Conservation (phyloP, 805 yeast species). For the Myxozyma neglecta region DNA sequence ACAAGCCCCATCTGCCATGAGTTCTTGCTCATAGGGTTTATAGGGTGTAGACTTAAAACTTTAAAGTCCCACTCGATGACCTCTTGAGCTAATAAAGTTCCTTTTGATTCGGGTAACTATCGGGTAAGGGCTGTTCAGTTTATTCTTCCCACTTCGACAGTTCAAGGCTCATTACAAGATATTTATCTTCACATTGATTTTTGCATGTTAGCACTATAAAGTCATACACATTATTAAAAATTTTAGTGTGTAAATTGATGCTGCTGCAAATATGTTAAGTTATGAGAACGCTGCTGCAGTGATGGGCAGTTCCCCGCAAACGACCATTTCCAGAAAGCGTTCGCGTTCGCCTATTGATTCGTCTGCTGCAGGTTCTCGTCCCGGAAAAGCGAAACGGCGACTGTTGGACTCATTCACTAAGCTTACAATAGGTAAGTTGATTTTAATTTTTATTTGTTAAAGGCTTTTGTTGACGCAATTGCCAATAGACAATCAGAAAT, state of each 20-base stretch:
- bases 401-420: constrained; percentile 26
- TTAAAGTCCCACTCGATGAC: neutral
- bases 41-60: too few species aligned
- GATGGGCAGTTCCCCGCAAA: neutral
- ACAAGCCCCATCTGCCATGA: too few species aligned
- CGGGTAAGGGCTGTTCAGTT: constrained; percentile 4
- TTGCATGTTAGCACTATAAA: neutral
- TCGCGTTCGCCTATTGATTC: constrained; percentile 7
- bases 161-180: neutral
- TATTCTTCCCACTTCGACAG: constrained; percentile 14
- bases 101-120: neutral
- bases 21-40: too few species aligned
- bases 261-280: neutral
- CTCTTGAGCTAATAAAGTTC: neutral
- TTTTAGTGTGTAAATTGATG: neutral
- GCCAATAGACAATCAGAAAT: neutral
- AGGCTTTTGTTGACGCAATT: neutral
- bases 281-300: neutral
- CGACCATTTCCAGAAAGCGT: constrained; percentile 2
- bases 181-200: too few species aligned
- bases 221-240: neutral
- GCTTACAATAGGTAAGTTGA: constrained; percentile 19
- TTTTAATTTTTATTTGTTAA: neutral
- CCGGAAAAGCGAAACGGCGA: constrained; percentile 16
- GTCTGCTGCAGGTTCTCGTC: constrained; percentile 1